A percentile compares a stretch with the other conserved stretches of the same genome.
These are phyloP conservation scores for Linnemannia hyalina DNA, from an alignment of 192 early-diverging fungal species.

Conservation along the genomic window DNA sequence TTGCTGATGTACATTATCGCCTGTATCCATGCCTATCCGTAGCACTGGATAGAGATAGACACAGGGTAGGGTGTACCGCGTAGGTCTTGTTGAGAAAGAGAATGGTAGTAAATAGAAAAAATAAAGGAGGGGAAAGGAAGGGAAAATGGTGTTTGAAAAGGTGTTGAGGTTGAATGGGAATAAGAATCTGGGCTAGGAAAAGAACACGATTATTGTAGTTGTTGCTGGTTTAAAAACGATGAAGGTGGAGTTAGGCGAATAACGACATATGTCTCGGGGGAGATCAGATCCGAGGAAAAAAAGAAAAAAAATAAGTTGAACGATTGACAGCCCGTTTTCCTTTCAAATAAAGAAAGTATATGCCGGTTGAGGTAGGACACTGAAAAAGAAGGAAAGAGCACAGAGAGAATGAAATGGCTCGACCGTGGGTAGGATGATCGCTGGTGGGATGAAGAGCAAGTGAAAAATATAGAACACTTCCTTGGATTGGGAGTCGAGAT, in stretches of 20 bases:
- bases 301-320: neutral
- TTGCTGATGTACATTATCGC: too few species aligned
- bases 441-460: too few species aligned
- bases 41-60: too few species aligned
- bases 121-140: neutral
- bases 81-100: neutral
- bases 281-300: neutral
- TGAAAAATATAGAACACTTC: neutral
- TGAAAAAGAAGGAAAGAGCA: too few species aligned
- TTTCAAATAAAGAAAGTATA: too few species aligned
- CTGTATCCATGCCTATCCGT: too few species aligned
- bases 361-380: too few species aligned
- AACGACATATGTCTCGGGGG: neutral
- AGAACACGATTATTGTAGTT: neutral
- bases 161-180: neutral
- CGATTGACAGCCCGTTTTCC: too few species aligned
- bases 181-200: constrained; percentile 3
- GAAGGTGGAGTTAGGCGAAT: neutral
- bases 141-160: neutral
- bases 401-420: too few species aligned
- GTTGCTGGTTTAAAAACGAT: neutral
- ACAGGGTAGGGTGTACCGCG: too few species aligned
- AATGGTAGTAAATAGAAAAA: neutral
- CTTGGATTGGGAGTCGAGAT: neutral
- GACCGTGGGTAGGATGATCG: too few species aligned